These are phyloP conservation scores for Pilasporangium apinafurcum DNA, from an alignment of 352 stramenopile species.

Conservation along the genomic window DNA sequence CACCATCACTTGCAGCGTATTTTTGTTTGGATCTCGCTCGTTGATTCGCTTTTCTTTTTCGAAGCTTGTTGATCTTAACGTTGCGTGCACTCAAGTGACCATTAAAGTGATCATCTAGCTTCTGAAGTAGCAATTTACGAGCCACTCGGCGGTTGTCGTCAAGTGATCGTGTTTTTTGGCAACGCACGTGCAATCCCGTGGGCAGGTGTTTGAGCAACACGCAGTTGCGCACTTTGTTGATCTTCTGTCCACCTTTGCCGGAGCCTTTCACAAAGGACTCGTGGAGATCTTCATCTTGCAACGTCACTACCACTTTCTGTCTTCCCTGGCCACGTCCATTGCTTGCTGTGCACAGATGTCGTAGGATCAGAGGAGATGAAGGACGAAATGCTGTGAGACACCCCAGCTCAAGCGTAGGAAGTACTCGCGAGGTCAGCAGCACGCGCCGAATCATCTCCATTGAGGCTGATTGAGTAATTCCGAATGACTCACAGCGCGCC, in stretches of 20 bases:
- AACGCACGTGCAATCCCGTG: constrained; percentile 69
- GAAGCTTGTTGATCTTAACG: constrained; percentile 56
- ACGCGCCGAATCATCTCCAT: too few species aligned
- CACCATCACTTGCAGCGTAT: constrained; percentile 13
- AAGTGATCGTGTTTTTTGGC: constrained; percentile 75
- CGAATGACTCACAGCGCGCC: too few species aligned
- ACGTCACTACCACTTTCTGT: too few species aligned
- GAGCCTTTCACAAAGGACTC: constrained; percentile 86
- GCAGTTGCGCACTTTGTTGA: constrained; percentile 90
- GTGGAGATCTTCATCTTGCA: constrained; percentile 61
- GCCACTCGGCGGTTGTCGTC: constrained; percentile 73
- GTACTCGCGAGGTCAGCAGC: too few species aligned
- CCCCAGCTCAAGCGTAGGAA: too few species aligned
- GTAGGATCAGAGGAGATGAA: neutral
- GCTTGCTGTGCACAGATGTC: neutral
- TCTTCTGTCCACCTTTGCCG: constrained; percentile 86
- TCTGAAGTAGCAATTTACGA: constrained; percentile 61
- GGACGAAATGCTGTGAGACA: too few species aligned
- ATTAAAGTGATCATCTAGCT: constrained; percentile 73
- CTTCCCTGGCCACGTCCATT: too few species aligned
- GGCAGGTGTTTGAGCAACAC: constrained; percentile 82
- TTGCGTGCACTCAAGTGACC: constrained; percentile 48
- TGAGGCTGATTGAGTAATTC: too few species aligned
- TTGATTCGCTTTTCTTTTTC: constrained; percentile 61
- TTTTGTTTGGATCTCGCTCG: constrained; percentile 54